phyloP scores from a whole-genome alignment of 129 eudicot species.

The Erigeron canadensis region DNA sequence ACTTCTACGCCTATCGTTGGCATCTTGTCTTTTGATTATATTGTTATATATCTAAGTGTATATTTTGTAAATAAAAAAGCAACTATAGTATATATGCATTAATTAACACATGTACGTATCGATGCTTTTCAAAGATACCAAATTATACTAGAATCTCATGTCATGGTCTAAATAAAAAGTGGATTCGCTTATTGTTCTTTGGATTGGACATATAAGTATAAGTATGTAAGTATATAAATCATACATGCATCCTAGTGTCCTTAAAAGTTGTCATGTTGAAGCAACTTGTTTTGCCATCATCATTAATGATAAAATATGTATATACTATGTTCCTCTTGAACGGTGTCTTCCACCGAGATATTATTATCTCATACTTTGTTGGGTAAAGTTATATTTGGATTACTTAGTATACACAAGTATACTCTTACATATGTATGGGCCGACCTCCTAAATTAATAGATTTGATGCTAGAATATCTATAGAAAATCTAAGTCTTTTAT shows the following conservation, averaged over 20 bases:
- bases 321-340: not conserved
- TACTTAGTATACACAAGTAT: not conserved
- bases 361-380: not conserved
- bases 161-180: constrained; percentile 6
- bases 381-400: not conserved
- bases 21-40: not conserved
- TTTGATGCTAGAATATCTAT: constrained; percentile 7
- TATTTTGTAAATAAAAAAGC: not conserved
- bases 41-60: not conserved
- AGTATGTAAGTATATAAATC: not conserved
- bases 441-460: not conserved
- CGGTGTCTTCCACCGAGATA: constrained; percentile 1
- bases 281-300: not conserved
- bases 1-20: not conserved
- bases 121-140: constrained; percentile 14
- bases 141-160: constrained; percentile 9
- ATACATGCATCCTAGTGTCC: not conserved
- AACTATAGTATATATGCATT: not conserved
- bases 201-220: not conserved
- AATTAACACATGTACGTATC: not conserved
- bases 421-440: too few relatives aligned
- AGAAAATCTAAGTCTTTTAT: not conserved
- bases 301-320: too few relatives aligned
- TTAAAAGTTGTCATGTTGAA: not conserved
- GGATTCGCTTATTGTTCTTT: not conserved